Base-by-base conservation (phyloP, 441 rosid species). In the Populus tomentosa region DNA sequence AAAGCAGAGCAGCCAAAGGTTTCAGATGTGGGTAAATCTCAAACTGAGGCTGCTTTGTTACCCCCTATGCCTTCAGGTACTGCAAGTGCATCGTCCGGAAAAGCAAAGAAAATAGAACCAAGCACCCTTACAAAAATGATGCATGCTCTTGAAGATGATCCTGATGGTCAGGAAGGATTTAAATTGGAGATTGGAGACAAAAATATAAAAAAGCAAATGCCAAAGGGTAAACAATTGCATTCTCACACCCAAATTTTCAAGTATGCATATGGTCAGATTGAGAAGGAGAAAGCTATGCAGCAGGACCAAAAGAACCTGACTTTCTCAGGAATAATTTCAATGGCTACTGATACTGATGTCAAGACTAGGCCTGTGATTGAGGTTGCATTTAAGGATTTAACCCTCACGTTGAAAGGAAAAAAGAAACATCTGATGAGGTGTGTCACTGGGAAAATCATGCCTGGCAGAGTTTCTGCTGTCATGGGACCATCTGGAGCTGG, bases 401-500 rank as follows among this genome's bases (percentile, higher is more conserved):
- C 92, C 6, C 90, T 94, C 75, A 90, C 94, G 33, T 84, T 94
- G 86, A 94, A 90, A 83, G 88, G 90, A 7, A 93, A 85, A 64
- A 87, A 84, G 67, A 91, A 85, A 80, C 91, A 90, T 84, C 80
- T 93, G 68, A 81, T 94, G 81, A 89, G 91, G 79, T 83, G 90
- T 84, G 94, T 94, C 10, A 91, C 94, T 1, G 98, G 98, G 74
- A 93, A 86, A 80, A 78, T 94, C 83, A 86, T 81, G 80, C 98
- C 98, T 6, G 92, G 97, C n/a, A 88, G 94, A 79, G 88, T 94
- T 74, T 88, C 98, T 36, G 98, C 98, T 70, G 95, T 93, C 74
- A 94, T 94, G 98, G 98, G 98, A 76, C 98, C 98, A 59, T 94
- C 98, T 16, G 98, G 98, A 71, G 98, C 98, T 71, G 98, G 98